Percentiles rank a stretch among this genome's conserved stretches.
phyloP scores from a whole-genome alignment of 2,329 filamentous ascomycete genomes.

The Harringtonia aguacate region DNA sequence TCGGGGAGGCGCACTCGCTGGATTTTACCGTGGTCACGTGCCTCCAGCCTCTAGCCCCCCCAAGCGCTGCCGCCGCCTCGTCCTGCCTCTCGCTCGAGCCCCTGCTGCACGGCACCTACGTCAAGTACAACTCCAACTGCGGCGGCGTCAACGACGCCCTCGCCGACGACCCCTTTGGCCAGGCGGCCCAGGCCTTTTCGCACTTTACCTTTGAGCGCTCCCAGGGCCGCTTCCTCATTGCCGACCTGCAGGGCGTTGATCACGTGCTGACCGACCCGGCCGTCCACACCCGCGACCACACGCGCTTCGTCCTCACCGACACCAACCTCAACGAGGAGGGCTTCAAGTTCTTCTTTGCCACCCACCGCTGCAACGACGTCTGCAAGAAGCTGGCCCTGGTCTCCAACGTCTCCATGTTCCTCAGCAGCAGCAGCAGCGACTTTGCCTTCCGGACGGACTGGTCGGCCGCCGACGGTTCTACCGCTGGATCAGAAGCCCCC shows the following conservation, averaged over 20 bases:
- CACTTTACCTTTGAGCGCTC: conserved; percentile 32
- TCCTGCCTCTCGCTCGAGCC: conserved; percentile 24
- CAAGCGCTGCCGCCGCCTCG: neutral
- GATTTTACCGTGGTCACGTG: conserved; percentile 24
- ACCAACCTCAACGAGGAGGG: conserved; percentile 23
- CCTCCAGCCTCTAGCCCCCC: conserved; percentile 11
- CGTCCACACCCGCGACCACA: conserved; percentile 22
- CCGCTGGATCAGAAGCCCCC: too few relatives aligned
- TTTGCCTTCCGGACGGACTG: conserved; percentile 20
- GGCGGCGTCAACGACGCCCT: conserved; percentile 19
- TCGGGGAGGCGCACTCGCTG: conserved; percentile 14
- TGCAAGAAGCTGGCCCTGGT: conserved; percentile 19
- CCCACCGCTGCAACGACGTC: conserved; percentile 22
- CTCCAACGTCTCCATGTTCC: conserved; percentile 15
- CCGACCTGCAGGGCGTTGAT: conserved; percentile 26
- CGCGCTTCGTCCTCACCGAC: conserved; percentile 21
- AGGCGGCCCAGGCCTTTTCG: conserved; percentile 27
- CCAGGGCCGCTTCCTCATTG: conserved; percentile 21
- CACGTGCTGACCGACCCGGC: conserved; percentile 24
- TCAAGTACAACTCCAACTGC: conserved; percentile 28
- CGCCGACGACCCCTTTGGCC: conserved; percentile 14
- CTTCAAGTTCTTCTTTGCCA: conserved; percentile 27
- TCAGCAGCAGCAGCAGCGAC: conserved; percentile 7
- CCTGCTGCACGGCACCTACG: conserved; percentile 21
- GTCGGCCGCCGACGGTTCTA: conserved; percentile 12